Evolutionary conservation across 2,329 filamentous ascomycete genomes (phyloP).

Genomic region (Verticillium klebahnii): DNA sequence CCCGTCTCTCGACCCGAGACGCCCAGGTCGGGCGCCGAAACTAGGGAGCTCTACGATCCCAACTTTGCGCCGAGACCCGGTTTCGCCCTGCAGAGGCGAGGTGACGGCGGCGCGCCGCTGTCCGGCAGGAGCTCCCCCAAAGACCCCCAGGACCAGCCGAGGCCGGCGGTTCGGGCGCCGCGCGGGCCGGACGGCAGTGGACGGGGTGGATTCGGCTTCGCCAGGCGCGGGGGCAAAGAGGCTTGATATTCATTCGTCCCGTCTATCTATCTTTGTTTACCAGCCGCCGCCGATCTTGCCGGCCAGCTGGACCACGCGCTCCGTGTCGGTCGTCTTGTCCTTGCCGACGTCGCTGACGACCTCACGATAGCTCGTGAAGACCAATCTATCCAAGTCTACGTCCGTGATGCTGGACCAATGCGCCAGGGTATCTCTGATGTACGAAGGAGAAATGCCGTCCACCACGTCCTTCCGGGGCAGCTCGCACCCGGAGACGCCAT

Average conservation of each 20-base stretch:
- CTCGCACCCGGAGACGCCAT: conserved; percentile 18
- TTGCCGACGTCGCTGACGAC: conserved; percentile 96
- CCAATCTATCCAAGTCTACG: conserved; percentile 66
- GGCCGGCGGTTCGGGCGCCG: conserved; percentile 68
- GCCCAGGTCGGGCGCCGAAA: conserved; percentile 19
- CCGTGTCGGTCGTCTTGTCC: conserved; percentile 61
- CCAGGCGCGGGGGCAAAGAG: conserved; percentile 53
- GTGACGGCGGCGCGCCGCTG: conserved; percentile 29
- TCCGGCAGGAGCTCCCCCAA: conserved; percentile 43
- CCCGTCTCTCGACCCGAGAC: conserved; percentile 17
- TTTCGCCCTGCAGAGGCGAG: conserved; percentile 39
- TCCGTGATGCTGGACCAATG: conserved; percentile 74
- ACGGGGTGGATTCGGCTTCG: conserved; percentile 74
- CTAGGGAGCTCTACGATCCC: conserved; percentile 73
- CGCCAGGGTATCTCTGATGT: conserved; percentile 63
- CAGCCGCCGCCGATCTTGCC: conserved; percentile 91
- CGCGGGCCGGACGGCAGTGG: conserved; percentile 74
- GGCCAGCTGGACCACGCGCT: conserved; percentile 82
- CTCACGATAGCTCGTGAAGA: conserved; percentile 83
- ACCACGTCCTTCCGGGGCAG: conserved; percentile 38
- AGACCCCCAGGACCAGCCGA: conserved; percentile 56
- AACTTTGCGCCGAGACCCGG: conserved; percentile 63
- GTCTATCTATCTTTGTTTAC: conserved; percentile 43
- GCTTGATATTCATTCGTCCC: conserved; percentile 28
- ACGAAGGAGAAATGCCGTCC: conserved; percentile 60